These are phyloP conservation scores for Colletotrichum destructivum DNA, from an alignment of 2,329 filamentous ascomycete genomes.

Conservation along the genomic window DNA sequence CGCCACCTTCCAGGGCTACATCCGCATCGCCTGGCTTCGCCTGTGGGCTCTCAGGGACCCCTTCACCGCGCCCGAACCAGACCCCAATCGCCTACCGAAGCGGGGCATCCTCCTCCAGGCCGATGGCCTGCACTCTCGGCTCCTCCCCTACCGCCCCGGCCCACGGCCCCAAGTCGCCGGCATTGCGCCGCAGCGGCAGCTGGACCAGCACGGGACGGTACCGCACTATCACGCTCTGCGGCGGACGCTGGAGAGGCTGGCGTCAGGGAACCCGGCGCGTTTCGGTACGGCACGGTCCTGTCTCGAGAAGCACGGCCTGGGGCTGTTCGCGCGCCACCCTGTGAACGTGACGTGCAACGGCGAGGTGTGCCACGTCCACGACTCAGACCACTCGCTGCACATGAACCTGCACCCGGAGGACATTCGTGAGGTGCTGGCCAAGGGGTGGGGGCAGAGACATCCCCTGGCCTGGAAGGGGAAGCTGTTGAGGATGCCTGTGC, in stretches of 20 bases:
- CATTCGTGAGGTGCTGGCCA: constrained; percentile 78
- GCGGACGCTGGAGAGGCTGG: constrained; percentile 67
- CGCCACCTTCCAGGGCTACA: constrained; percentile 79
- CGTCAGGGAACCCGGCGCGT: constrained; percentile 58
- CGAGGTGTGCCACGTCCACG: constrained; percentile 88
- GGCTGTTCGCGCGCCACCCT: constrained; percentile 78
- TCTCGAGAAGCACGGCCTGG: constrained; percentile 86
- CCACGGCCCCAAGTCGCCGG: constrained; percentile 78
- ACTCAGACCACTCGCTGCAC: constrained; percentile 83
- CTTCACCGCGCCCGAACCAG: constrained; percentile 70
- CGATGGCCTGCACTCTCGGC: constrained; percentile 43
- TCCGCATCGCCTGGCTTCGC: constrained; percentile 80
- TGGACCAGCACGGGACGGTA: constrained; percentile 74
- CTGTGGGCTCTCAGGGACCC: constrained; percentile 81
- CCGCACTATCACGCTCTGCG: constrained; percentile 71
- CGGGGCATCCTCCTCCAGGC: constrained; percentile 69
- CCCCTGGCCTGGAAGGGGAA: constrained; percentile 77
- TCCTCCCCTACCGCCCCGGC: constrained; percentile 74
- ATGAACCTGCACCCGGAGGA: constrained; percentile 86
- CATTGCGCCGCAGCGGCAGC: constrained; percentile 86
- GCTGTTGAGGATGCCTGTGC: constrained; percentile 76
- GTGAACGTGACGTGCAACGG: constrained; percentile 81
- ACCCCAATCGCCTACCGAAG: constrained; percentile 66
- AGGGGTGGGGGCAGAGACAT: constrained; percentile 84
- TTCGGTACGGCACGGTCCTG: constrained; percentile 79